These are phyloP conservation scores for Oxytropis ochrocephala DNA, from an alignment of 306 rosid species.

Conservation along the genomic window DNA sequence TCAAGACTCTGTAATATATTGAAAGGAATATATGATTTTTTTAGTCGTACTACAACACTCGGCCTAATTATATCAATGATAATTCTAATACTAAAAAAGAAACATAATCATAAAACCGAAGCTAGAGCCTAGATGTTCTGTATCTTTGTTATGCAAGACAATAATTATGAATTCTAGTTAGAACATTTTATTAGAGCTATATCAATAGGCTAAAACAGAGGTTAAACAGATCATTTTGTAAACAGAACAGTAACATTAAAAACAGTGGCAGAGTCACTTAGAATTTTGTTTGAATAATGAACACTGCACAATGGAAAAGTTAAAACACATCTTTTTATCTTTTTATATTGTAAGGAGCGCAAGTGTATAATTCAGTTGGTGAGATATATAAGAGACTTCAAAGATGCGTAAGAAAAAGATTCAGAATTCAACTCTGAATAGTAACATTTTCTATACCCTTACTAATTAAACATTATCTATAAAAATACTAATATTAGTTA, in stretches of 20 bases:
- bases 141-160: slow-evolving; percentile 33
- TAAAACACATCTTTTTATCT: slow-evolving; percentile 37
- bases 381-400: too few relatives aligned
- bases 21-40: slow-evolving; percentile 4
- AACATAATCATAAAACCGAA: slow-evolving; percentile 56
- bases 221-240: slow-evolving; percentile 4
- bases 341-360: slow-evolving; percentile 42
- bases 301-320: slow-evolving; percentile 37
- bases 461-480: too few relatives aligned
- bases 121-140: slow-evolving; percentile 25
- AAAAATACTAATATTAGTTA: too few relatives aligned
- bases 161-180: slow-evolving; percentile 35
- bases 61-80: slow-evolving; percentile 34
- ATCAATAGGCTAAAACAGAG: slow-evolving; percentile 9
- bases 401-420: too few relatives aligned
- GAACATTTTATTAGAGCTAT: slow-evolving; percentile 31
- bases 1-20: slow-evolving; percentile 18
- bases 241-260: slow-evolving; percentile 10
- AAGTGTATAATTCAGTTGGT: too few relatives aligned
- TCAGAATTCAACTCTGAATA: too few relatives aligned
- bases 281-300: slow-evolving; percentile 17
- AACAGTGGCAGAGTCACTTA: neutral
- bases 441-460: too few relatives aligned
- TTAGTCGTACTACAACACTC: slow-evolving; percentile 36
- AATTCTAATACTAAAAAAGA: slow-evolving; percentile 30